These are phyloP conservation scores for Myxozyma monticola DNA, from an alignment of 805 yeast species.

Conservation along the genomic window DNA sequence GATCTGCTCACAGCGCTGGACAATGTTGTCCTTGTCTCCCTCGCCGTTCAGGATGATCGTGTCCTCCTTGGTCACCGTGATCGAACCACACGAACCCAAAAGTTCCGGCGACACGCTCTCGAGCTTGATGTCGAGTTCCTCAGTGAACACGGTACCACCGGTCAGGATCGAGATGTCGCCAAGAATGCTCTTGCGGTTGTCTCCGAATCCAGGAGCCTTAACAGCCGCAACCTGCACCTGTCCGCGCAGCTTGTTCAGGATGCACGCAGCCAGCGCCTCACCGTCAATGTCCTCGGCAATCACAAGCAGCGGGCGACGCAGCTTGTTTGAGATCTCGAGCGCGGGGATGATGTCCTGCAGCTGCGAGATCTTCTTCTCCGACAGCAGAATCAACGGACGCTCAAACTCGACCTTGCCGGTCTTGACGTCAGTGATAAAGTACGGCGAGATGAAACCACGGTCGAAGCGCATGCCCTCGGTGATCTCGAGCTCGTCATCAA, in stretches of 20 bases:
- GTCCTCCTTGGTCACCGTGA: slow-evolving; percentile 93
- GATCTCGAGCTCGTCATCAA: slow-evolving; percentile 93
- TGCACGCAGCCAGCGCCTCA: slow-evolving; percentile 97
- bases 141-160: slow-evolving; percentile 86
- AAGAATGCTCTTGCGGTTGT: slow-evolving; percentile 92
- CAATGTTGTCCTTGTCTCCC: slow-evolving; percentile 78
- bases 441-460: slow-evolving; percentile 95
- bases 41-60: slow-evolving; percentile 91
- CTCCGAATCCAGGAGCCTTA: slow-evolving; percentile 99
- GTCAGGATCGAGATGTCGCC: slow-evolving; percentile 94
- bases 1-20: slow-evolving; percentile 90
- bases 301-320: slow-evolving; percentile 88
- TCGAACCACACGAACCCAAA: slow-evolving; percentile 87
- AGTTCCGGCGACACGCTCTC: slow-evolving; percentile 89
- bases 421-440: slow-evolving; percentile 92
- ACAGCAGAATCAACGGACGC: slow-evolving; percentile 82
- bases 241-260: slow-evolving; percentile 94
- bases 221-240: slow-evolving; percentile 97
- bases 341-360: slow-evolving; percentile 92
- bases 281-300: slow-evolving; percentile 97
- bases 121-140: slow-evolving; percentile 92
- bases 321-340: slow-evolving; percentile 86
- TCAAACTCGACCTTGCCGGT: slow-evolving; percentile 91
- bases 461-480: slow-evolving; percentile 99
- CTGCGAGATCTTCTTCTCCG: slow-evolving; percentile 89